Percentiles rank a stretch among this genome's conserved stretches.
phyloP scores from a whole-genome alignment of 2,329 filamentous ascomycete species.

The Gaeumannomyces tritici region DNA sequence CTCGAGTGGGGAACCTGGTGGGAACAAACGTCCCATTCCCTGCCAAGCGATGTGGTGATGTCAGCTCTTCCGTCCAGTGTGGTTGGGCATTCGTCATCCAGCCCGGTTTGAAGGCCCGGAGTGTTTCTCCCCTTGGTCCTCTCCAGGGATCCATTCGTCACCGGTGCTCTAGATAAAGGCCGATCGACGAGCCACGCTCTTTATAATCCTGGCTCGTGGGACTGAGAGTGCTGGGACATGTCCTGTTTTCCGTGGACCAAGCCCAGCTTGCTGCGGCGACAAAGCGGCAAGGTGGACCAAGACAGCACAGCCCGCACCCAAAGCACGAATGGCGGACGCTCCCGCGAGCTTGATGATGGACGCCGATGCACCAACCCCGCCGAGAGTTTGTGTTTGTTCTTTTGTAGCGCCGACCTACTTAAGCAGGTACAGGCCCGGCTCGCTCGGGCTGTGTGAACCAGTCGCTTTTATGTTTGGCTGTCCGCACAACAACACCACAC shows the following conservation, averaged over 20 bases:
- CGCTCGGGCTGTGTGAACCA: neutral
- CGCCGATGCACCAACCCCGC: conserved; percentile 6
- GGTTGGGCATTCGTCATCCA: conserved; percentile 2
- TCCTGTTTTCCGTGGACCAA: neutral
- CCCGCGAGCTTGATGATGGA: neutral
- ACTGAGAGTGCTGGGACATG: neutral
- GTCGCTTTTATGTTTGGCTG: neutral
- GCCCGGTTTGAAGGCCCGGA: neutral
- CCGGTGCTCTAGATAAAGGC: neutral
- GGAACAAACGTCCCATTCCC: neutral
- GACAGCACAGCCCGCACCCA: neutral
- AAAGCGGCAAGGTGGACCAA: neutral
- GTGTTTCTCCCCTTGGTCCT: neutral
- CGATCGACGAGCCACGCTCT: neutral
- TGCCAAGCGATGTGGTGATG: neutral
- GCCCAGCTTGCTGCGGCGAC: too few species aligned
- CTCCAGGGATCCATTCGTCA: neutral
- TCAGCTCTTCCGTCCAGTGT: neutral
- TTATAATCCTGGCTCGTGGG: neutral
- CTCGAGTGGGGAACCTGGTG: too few species aligned
- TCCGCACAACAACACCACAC: neutral
- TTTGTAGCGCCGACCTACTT: neutral
- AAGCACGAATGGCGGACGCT: neutral
- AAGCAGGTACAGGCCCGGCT: neutral
- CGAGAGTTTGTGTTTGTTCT: neutral